Percentiles rank a stretch among this genome's conserved stretches.
phyloP scores from a whole-genome alignment of 2,329 filamentous ascomycete genomes.

The Cylindrodendrum hubeiense region DNA sequence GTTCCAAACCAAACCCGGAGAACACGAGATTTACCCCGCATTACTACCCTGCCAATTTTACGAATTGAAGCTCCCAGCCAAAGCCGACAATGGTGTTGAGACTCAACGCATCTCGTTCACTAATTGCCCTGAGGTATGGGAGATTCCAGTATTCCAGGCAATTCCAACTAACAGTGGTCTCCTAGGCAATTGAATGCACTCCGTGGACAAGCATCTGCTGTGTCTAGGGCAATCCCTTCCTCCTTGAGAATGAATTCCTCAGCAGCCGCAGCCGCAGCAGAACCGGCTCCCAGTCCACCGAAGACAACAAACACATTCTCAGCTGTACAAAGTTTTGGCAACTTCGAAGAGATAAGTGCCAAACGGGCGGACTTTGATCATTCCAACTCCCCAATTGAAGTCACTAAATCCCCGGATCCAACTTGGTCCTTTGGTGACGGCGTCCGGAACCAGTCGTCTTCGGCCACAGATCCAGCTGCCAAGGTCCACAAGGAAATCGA shows the following conservation, averaged over 20 bases:
- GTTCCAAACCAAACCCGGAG: too few species aligned
- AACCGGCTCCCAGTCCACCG: background rate
- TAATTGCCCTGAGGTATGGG: conserved; percentile 9
- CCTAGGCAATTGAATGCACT: conserved; percentile 9
- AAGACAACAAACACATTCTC: conserved; percentile 37
- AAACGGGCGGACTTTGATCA: conserved; percentile 42
- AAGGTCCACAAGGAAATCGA: conserved; percentile 78
- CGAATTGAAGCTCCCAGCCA: background rate
- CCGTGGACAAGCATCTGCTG: background rate
- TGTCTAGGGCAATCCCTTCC: background rate
- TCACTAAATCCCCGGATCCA: conserved; percentile 54
- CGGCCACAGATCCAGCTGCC: conserved; percentile 34
- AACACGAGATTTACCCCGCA: background rate
- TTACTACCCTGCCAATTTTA: background rate
- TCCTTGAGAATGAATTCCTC: conserved; percentile 29
- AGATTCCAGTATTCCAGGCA: too few species aligned
- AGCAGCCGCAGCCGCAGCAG: conserved; percentile 18
- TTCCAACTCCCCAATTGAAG: conserved; percentile 31
- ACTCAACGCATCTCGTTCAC: background rate
- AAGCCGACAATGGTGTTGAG: background rate
- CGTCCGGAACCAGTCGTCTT: conserved; percentile 35
- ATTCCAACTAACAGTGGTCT: conserved; percentile 1
- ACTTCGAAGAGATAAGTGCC: conserved; percentile 41
- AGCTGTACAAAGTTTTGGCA: conserved; percentile 37
- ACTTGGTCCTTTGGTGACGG: conserved; percentile 61